Conservation (phyloP, 2,329 filamentous ascomycete species). For the Monosporascus sp. region DNA sequence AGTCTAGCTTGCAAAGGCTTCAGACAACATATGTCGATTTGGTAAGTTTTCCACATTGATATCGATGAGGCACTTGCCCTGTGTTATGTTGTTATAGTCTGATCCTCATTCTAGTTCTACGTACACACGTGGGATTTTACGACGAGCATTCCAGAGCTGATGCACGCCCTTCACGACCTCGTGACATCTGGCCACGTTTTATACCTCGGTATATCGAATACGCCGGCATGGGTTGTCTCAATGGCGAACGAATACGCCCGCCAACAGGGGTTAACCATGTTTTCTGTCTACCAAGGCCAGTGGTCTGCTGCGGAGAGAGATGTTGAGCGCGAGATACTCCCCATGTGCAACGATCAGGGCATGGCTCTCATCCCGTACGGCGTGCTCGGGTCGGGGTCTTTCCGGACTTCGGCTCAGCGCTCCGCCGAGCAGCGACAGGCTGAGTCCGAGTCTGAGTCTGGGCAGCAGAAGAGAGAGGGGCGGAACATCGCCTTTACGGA, state of each 20-base stretch:
- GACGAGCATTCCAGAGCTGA: conserved; percentile 14
- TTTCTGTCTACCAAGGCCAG: conserved; percentile 56
- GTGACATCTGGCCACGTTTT: conserved; percentile 10
- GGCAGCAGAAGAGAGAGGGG: background rate
- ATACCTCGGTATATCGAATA: conserved; percentile 29
- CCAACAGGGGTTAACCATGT: conserved; percentile 48
- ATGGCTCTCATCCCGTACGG: conserved; percentile 46
- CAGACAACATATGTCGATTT: conserved; percentile 26
- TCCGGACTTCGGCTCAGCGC: conserved; percentile 6
- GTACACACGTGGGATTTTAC: conserved; percentile 15
- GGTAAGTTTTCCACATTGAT: conserved; percentile 12
- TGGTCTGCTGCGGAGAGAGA: conserved; percentile 53
- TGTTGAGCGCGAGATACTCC: conserved; percentile 53
- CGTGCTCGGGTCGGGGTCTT: conserved; percentile 31
- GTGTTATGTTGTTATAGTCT: too few relatives aligned
- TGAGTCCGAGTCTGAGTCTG: background rate
- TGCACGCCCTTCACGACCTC: conserved; percentile 12
- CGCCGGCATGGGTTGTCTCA: conserved; percentile 42
- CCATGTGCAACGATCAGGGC: conserved; percentile 49
- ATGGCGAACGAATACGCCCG: conserved; percentile 49
- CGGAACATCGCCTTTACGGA: conserved; percentile 4
- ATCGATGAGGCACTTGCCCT: background rate
- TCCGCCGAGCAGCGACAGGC: background rate
- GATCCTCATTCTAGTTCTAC: conserved; percentile 3
- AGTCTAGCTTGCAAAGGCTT: conserved; percentile 32